Evolutionary conservation across 257 asterid species (phyloP), one percentile per base, ranked within the genome.

Genomic region (Eustoma russellianum): DNA sequence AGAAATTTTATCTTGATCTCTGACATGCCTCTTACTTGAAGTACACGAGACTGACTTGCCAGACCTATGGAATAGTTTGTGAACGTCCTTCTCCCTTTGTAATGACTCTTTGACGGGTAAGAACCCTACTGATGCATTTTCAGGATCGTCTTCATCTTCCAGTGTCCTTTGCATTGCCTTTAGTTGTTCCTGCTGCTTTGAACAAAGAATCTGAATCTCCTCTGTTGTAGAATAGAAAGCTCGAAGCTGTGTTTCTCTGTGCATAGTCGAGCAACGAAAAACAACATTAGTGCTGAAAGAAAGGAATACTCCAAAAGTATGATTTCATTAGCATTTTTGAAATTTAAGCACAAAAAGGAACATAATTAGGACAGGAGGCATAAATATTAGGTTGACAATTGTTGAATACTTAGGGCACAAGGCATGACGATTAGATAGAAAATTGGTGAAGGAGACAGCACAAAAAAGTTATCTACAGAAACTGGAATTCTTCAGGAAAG

Each of bases 191-290:
- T 85, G 95, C 75, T 86, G 99, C 78, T 81, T 92, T 46, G 74
- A 81, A 72, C 81, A 88, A 63, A 88, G 64, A 64, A 55, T 67
- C 5, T 88, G 81, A 66, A 92, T 92, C 78, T 85, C 97, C 83
- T 92, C 99, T 0, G 99, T 88, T 11, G 97, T 88, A 14, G 99
- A 88, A 72, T 92, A 92, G 78, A 92, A 92, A 59, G 99, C 77
- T 48, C 97, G 94, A 52, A 92, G 97, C 75, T 92, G 99, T 34
- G 97, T 85, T 72, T 92, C 99, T 53, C 97, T 88, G 83, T 81
- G 79, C 11, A 61, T 53, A 56, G 68, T 41, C 58, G 54, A 19
- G 52, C 12, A 34, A 4, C 13, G 41, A 24, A 14, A 62, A 34
- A 28, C 49, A 24, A 24, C 30, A 24, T 24, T 24, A 24, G 2